These are phyloP conservation scores for Lentinula detonsa DNA, from an alignment of 768 basidiomycete species.

Conservation along the genomic window DNA sequence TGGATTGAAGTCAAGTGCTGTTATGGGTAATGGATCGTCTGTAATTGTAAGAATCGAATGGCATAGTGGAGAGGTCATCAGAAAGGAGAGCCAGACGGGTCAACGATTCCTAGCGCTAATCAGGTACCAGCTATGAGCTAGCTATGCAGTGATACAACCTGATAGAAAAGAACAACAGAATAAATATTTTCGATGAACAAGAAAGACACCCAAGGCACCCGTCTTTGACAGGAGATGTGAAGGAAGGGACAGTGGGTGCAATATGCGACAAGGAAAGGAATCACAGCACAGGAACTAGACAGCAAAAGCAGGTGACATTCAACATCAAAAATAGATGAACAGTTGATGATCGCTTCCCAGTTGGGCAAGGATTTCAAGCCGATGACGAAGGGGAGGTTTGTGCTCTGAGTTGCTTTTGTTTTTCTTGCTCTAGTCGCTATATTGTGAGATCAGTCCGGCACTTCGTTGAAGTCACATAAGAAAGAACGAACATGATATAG, in stretches of 20 bases:
- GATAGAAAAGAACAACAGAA: not conserved
- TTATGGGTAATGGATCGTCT: too few species aligned
- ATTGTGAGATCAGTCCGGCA: slow-evolving; percentile 3
- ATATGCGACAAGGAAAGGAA: not conserved
- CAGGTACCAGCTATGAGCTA: not conserved
- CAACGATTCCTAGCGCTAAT: not conserved
- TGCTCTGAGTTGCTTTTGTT: slow-evolving; percentile 70
- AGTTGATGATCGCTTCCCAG: not conserved
- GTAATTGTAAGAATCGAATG: too few species aligned
- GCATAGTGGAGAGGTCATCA: not conserved
- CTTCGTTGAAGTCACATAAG: not conserved
- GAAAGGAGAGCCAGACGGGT: not conserved
- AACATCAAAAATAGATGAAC: not conserved
- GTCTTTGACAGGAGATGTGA: not conserved
- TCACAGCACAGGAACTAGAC: not conserved
- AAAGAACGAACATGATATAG: slow-evolving; percentile 67
- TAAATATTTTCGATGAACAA: not conserved
- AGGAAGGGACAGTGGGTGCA: not conserved
- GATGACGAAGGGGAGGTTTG: slow-evolving; percentile 11
- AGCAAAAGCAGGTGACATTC: not conserved
- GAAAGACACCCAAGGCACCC: not conserved
- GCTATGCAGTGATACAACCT: not conserved
- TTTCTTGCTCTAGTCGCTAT: slow-evolving; percentile 83
- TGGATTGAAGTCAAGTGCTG: too few species aligned
- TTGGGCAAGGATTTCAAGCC: not conserved